phyloP scores from a whole-genome alignment of 148 eudicot genomes.

The Chenopodium formosanum region DNA sequence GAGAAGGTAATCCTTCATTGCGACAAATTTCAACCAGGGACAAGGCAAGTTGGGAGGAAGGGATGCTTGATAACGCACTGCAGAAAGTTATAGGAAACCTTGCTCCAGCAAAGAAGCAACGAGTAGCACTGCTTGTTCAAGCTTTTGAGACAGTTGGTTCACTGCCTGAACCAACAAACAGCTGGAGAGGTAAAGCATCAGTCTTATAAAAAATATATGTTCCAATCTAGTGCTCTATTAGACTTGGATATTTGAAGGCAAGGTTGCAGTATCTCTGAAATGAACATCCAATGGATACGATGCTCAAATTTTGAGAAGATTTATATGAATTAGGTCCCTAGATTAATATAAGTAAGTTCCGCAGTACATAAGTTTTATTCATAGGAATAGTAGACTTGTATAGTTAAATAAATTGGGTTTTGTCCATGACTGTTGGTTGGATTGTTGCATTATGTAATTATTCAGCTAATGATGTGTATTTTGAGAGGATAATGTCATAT shows the following conservation, averaged over 20 bases:
- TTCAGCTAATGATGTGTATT: background rate
- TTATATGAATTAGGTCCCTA: background rate
- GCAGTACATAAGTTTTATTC: constrained; percentile 6
- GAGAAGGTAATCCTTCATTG: constrained; percentile 41
- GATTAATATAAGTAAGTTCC: background rate
- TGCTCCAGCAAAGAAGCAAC: constrained; percentile 65
- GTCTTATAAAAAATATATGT: constrained; percentile 9
- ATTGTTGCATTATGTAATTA: background rate
- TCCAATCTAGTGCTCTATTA: too few species aligned
- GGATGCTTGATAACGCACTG: constrained; percentile 87
- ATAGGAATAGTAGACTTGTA: background rate
- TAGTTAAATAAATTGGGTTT: constrained; percentile 6
- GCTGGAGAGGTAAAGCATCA: constrained; percentile 21
- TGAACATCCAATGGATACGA: background rate
- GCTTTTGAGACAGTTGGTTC: constrained; percentile 84
- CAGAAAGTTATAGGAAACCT: constrained; percentile 60
- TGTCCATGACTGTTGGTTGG: background rate
- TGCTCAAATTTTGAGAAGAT: background rate
- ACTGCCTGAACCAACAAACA: constrained; percentile 40
- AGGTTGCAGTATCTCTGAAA: background rate
- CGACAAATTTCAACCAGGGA: constrained; percentile 41
- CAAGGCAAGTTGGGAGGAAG: constrained; percentile 67
- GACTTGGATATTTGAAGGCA: background rate
- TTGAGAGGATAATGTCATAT: background rate
- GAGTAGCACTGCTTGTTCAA: constrained; percentile 71